Conservation (phyloP, 2,329 filamentous ascomycete species). For the Coniella lustricola region DNA sequence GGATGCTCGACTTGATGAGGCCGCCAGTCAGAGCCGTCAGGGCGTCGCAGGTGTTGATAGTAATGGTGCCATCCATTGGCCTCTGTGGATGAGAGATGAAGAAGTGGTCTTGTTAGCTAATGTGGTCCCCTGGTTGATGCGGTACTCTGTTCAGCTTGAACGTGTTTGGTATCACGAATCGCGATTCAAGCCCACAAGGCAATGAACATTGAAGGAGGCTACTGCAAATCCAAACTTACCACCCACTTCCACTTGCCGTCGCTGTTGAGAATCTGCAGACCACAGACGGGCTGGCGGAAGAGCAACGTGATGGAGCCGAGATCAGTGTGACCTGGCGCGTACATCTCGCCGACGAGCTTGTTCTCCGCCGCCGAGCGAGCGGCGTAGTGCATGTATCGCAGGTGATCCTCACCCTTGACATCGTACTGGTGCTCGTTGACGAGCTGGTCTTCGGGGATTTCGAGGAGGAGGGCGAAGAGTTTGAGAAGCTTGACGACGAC, state of each 20-base stretch:
- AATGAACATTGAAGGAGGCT: background rate
- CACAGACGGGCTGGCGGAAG: conserved; percentile 52
- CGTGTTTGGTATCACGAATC: no score
- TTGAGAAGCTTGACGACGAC: conserved; percentile 50
- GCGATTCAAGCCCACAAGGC: no score
- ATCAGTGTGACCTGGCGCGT: conserved; percentile 47
- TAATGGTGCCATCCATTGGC: conserved; percentile 42
- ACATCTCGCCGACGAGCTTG: conserved; percentile 35
- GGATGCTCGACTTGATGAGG: conserved; percentile 36
- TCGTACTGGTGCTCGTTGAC: conserved; percentile 51
- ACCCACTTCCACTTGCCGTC: conserved; percentile 44
- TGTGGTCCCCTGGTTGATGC: no score
- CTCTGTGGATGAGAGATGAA: no score
- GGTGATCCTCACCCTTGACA: conserved; percentile 50
- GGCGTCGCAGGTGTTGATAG: conserved; percentile 44
- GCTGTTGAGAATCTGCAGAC: conserved; percentile 46
- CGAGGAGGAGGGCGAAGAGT: conserved; percentile 53
- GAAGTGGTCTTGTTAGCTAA: no score
- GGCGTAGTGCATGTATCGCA: conserved; percentile 57
- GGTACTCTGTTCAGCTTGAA: no score
- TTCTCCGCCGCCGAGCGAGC: conserved; percentile 42
- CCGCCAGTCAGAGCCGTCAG: conserved; percentile 42
- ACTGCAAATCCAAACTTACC: background rate
- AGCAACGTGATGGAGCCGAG: conserved; percentile 49
- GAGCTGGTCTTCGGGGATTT: conserved; percentile 52